Evolutionary conservation across 495 filamentous ascomycete genomes (phyloP).

Genomic region (Hypoxylon perforatum): DNA sequence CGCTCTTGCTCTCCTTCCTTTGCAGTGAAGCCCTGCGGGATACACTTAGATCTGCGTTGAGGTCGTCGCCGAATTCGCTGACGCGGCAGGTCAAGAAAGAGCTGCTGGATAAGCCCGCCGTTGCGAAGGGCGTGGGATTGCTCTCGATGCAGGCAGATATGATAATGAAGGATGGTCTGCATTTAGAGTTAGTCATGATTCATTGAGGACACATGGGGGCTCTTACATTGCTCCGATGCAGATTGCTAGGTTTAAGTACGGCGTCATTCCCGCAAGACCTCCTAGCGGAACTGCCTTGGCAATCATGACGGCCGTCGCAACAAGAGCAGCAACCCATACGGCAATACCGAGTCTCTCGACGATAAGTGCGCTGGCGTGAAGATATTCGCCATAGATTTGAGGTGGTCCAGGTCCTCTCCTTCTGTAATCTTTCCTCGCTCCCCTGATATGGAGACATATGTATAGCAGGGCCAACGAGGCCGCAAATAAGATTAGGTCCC

Average conservation of each 20-base stretch:
- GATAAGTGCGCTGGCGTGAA: slow-evolving; percentile 47
- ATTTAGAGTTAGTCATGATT: slow-evolving; percentile 4
- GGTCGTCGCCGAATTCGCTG: slow-evolving; percentile 32
- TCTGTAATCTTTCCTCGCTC: slow-evolving; percentile 32
- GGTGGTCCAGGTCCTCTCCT: slow-evolving; percentile 33
- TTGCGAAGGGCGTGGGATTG: slow-evolving; percentile 40
- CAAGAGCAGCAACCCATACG: slow-evolving; percentile 40
- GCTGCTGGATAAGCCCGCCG: slow-evolving; percentile 26
- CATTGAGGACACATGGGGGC: background rate
- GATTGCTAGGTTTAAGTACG: slow-evolving; percentile 38
- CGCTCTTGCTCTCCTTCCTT: slow-evolving; percentile 36
- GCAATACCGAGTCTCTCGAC: slow-evolving; percentile 42
- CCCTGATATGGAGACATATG: slow-evolving; percentile 43
- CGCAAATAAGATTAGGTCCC: slow-evolving; percentile 43
- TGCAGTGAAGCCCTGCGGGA: slow-evolving; percentile 43
- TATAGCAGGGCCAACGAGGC: slow-evolving; percentile 37
- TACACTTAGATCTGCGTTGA: slow-evolving; percentile 40
- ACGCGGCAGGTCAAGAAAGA: slow-evolving; percentile 33
- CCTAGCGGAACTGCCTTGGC: slow-evolving; percentile 20
- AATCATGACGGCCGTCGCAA: slow-evolving; percentile 39
- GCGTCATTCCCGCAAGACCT: slow-evolving; percentile 28
- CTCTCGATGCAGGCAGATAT: slow-evolving; percentile 45
- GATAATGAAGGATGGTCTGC: slow-evolving; percentile 37
- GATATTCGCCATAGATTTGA: slow-evolving; percentile 39
- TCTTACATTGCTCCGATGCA: slow-evolving; percentile 45